These are phyloP conservation scores for Butyriboletus loyo DNA, from an alignment of 768 basidiomycete species.

Conservation along the genomic window DNA sequence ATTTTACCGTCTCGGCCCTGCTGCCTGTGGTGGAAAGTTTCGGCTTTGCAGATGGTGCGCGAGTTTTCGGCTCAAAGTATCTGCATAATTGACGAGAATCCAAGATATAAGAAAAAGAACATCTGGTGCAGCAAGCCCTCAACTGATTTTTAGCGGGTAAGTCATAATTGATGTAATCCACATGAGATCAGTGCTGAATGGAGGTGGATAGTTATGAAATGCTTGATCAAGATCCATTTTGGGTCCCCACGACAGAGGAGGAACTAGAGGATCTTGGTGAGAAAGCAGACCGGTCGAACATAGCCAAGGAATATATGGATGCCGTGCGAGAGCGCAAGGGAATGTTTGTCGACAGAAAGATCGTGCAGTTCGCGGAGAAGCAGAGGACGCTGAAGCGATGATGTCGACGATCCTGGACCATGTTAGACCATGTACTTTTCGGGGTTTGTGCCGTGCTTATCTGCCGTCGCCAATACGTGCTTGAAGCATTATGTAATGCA, in stretches of 20 bases:
- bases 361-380: slow-evolving; percentile 95
- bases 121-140: slow-evolving; percentile 95
- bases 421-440: too few species aligned
- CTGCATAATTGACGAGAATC: slow-evolving; percentile 5
- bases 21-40: slow-evolving; percentile 97
- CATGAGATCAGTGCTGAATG: slow-evolving; percentile 13
- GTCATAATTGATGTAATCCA: slow-evolving; percentile 21
- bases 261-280: slow-evolving; percentile 96
- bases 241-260: slow-evolving; percentile 96
- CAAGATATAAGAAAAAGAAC: slow-evolving; percentile 94
- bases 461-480: too few species aligned
- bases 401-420: slow-evolving; percentile 3
- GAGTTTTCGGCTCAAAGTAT: neutral
- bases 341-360: slow-evolving; percentile 92
- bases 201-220: slow-evolving; percentile 71
- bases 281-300: slow-evolving; percentile 88
- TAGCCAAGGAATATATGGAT: slow-evolving; percentile 95
- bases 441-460: too few species aligned
- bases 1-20: slow-evolving; percentile 88
- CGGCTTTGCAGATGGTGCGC: slow-evolving; percentile 91
- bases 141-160: slow-evolving; percentile 93
- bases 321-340: slow-evolving; percentile 88
- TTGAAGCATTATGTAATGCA: too few species aligned
- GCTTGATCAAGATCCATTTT: slow-evolving; percentile 92
- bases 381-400: slow-evolving; percentile 82